Percentiles rank a stretch among this genome's conserved stretches.
Conservation (phyloP, 805 yeast genomes). For the Cyberlindnera misumaiensis region DNA sequence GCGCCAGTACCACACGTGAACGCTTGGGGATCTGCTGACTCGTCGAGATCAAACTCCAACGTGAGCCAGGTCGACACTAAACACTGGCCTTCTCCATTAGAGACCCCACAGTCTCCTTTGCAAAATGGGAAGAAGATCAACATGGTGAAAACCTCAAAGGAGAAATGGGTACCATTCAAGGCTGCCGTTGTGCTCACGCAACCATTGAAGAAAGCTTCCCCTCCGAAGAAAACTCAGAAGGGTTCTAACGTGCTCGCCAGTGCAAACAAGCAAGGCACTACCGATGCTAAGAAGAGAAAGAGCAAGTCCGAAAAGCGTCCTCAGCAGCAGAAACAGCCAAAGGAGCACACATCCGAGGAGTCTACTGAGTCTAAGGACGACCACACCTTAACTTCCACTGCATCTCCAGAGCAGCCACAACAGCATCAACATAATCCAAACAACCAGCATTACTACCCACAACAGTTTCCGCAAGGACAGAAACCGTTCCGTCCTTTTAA, state of each 20-base stretch:
- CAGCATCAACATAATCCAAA: slow-evolving; percentile 5
- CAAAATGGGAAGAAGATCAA: slow-evolving; percentile 14
- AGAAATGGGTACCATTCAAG: slow-evolving; percentile 69
- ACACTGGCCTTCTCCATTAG: slow-evolving; percentile 33
- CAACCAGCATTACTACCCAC: slow-evolving; percentile 13
- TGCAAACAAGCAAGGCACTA: slow-evolving; percentile 6
- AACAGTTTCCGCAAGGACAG: slow-evolving; percentile 7
- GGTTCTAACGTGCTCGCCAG: slow-evolving; percentile 7
- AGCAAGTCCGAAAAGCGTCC: slow-evolving; percentile 15
- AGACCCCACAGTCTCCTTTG: slow-evolving; percentile 21
- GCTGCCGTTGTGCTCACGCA: slow-evolving; percentile 44
- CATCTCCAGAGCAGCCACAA: not conserved
- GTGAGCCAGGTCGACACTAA: slow-evolving; percentile 19
- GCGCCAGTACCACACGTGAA: slow-evolving; percentile 59
- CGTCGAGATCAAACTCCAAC: slow-evolving; percentile 21
- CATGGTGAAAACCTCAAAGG: slow-evolving; percentile 30
- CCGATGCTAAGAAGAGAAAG: slow-evolving; percentile 21
- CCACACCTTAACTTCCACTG: not conserved
- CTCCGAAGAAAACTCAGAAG: slow-evolving; percentile 18
- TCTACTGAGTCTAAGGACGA: not conserved
- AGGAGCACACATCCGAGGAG: slow-evolving; percentile 2
- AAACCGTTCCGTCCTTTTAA: slow-evolving; percentile 21
- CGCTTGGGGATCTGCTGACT: slow-evolving; percentile 47
- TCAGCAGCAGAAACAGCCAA: slow-evolving; percentile 4
- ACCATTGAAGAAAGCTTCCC: slow-evolving; percentile 19